A percentile compares a stretch with the other conserved stretches of the same genome.
Conservation (phyloP, 208 protist species). For the Crithidia sp. region DNA sequence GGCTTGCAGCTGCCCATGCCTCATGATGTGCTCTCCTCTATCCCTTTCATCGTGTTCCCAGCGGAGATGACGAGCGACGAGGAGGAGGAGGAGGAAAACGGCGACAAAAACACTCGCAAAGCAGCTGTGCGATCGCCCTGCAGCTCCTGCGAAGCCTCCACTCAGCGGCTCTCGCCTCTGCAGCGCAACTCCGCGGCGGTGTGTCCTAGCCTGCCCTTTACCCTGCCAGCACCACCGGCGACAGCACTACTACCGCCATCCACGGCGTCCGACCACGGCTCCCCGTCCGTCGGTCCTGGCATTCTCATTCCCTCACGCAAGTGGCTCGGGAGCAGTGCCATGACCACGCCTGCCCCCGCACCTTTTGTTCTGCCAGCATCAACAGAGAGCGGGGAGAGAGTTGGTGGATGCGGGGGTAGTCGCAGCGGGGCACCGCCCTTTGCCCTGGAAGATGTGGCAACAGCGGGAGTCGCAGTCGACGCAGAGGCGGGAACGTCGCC, state of each 20-base stretch:
- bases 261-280: background rate
- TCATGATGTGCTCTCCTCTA: background rate
- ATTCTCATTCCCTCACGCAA: slow-evolving; percentile 22
- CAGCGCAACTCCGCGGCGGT: background rate
- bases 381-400: background rate
- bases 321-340: slow-evolving; percentile 5
- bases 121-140: background rate
- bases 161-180: background rate
- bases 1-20: background rate
- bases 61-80: background rate
- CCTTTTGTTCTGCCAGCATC: background rate
- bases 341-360: slow-evolving; percentile 1
- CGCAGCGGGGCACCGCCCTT: too few relatives aligned
- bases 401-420: background rate
- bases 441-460: too few relatives aligned
- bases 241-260: too few relatives aligned
- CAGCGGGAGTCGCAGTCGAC: background rate
- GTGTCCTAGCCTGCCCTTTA: background rate
- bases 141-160: slow-evolving; percentile 7
- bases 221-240: background rate
- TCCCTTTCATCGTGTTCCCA: background rate
- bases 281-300: slow-evolving; percentile 11
- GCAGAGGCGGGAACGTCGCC: background rate
- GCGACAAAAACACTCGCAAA: background rate
- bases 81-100: background rate